Conservation (phyloP, 1,284 basidiomycete genomes). For the Coniophora puteana region DNA sequence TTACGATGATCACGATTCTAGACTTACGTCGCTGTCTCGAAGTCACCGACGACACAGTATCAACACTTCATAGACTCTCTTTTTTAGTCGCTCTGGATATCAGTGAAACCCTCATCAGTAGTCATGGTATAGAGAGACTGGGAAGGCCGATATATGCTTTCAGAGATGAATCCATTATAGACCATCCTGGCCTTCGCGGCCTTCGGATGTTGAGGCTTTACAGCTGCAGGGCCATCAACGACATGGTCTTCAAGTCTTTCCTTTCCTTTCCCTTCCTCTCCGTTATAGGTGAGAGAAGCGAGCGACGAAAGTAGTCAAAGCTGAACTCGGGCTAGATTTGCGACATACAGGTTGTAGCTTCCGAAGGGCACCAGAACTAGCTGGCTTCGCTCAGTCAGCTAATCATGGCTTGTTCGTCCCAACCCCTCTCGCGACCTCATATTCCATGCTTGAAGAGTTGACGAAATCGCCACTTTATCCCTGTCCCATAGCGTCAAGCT, state of each 20-base stretch:
- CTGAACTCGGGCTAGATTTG: no score
- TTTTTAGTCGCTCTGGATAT: conserved; percentile 59
- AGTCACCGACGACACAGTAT: conserved; percentile 53
- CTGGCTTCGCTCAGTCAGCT: conserved; percentile 21
- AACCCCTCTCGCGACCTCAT: conserved; percentile 18
- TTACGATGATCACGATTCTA: conserved; percentile 60
- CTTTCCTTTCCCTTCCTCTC: conserved; percentile 38
- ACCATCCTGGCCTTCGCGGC: conserved; percentile 37
- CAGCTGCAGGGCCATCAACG: conserved; percentile 35
- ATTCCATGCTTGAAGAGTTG: conserved; percentile 26
- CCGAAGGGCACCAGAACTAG: no score
- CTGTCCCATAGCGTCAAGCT: no score
- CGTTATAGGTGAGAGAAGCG: conserved; percentile 42
- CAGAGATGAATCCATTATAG: conserved; percentile 7
- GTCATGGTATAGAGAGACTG: conserved; percentile 43
- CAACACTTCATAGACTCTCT: conserved; percentile 45
- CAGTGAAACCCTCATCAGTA: conserved; percentile 46
- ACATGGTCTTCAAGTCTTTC: conserved; percentile 29
- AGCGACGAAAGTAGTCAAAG: no score
- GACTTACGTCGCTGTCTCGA: conserved; percentile 48
- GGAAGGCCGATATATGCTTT: conserved; percentile 7
- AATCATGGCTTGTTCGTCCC: conserved; percentile 24
- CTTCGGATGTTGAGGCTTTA: conserved; percentile 40
- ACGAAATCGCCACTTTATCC: background rate
- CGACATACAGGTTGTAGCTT: conserved; percentile 30